phyloP scores from a whole-genome alignment of 169 alveolate species.

The Plasmodium ovale region DNA sequence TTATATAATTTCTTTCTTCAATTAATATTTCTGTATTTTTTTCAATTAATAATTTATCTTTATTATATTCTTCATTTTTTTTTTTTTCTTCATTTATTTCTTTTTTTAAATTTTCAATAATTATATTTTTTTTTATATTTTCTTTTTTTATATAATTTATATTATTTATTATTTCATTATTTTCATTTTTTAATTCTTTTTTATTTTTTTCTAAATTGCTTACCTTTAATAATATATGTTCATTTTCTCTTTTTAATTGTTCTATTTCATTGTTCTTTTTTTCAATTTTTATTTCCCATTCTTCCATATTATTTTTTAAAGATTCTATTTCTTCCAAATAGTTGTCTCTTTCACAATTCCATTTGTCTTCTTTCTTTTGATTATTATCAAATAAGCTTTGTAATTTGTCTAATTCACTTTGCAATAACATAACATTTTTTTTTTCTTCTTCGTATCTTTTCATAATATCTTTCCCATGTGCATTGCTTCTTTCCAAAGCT shows the following conservation, averaged over 20 bases:
- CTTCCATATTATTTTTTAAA: slow-evolving; percentile 37
- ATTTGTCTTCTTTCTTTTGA: slow-evolving; percentile 61
- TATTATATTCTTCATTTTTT: slow-evolving; percentile 50
- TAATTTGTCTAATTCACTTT: slow-evolving; percentile 35
- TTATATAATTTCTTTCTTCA: slow-evolving; percentile 56
- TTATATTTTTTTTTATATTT: slow-evolving; percentile 45
- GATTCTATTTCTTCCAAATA: slow-evolving; percentile 53
- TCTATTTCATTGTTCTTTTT: slow-evolving; percentile 68
- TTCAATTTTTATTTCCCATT: slow-evolving; percentile 48
- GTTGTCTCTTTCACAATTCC: slow-evolving; percentile 60
- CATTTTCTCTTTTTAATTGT: slow-evolving; percentile 58
- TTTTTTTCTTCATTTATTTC: slow-evolving; percentile 50
- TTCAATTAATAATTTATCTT: slow-evolving; percentile 59
- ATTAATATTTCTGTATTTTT: slow-evolving; percentile 57
- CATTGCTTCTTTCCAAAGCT: slow-evolving; percentile 14
- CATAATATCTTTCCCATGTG: slow-evolving; percentile 12
- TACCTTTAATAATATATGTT: slow-evolving; percentile 68
- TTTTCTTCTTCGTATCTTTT: slow-evolving; percentile 55
- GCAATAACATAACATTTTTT: slow-evolving; percentile 21
- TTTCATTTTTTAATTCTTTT: slow-evolving; percentile 72
- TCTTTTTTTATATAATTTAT: slow-evolving; percentile 38
- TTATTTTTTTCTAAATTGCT: slow-evolving; percentile 51
- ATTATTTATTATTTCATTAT: slow-evolving; percentile 42
- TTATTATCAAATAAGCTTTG: slow-evolving; percentile 52
- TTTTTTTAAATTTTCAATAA: slow-evolving; percentile 53